Conservation (phyloP, 176 grass and related monocot genomes). For the Triticum monococcum region DNA sequence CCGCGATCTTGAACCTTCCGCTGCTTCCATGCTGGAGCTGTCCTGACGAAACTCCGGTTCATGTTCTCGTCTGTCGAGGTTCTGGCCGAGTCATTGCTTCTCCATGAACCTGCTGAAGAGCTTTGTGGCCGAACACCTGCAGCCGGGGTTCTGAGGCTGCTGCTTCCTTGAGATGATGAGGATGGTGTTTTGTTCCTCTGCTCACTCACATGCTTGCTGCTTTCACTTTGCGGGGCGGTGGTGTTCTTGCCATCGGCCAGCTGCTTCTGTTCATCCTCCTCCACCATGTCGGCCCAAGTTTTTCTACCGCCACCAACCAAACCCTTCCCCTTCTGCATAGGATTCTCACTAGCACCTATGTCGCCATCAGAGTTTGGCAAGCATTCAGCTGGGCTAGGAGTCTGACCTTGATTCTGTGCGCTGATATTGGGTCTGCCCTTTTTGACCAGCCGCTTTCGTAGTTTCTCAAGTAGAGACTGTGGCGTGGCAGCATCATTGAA, state of each 20-base stretch:
- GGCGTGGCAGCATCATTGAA: slow-evolving; percentile 54
- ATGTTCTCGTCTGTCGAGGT: slow-evolving; percentile 18
- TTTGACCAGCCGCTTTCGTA: slow-evolving; percentile 40
- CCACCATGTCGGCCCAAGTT: slow-evolving; percentile 58
- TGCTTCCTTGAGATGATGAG: slow-evolving; percentile 31
- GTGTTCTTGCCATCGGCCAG: background rate
- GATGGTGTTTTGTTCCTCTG: slow-evolving; percentile 27
- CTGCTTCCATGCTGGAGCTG: slow-evolving; percentile 38
- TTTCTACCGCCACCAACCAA: slow-evolving; percentile 16
- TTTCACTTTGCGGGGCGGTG: slow-evolving; percentile 7
- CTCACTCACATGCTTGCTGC: slow-evolving; percentile 22
- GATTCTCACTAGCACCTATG: slow-evolving; percentile 9
- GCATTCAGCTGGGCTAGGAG: slow-evolving; percentile 16
- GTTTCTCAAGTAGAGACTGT: slow-evolving; percentile 51
- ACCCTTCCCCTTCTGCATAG: slow-evolving; percentile 2
- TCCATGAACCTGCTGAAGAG: slow-evolving; percentile 33
- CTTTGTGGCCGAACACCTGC: slow-evolving; percentile 1
- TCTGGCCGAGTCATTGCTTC: background rate
- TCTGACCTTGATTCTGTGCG: slow-evolving; percentile 18
- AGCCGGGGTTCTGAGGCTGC: background rate
- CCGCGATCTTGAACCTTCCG: slow-evolving; percentile 32
- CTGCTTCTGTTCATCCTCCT: slow-evolving; percentile 37
- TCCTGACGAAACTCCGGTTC: slow-evolving; percentile 38
- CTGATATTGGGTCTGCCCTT: slow-evolving; percentile 14
- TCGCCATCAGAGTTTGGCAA: background rate